Evolutionary conservation across 139 green algal genomes (phyloP).

Genomic region (Haematococcus lacustris): DNA sequence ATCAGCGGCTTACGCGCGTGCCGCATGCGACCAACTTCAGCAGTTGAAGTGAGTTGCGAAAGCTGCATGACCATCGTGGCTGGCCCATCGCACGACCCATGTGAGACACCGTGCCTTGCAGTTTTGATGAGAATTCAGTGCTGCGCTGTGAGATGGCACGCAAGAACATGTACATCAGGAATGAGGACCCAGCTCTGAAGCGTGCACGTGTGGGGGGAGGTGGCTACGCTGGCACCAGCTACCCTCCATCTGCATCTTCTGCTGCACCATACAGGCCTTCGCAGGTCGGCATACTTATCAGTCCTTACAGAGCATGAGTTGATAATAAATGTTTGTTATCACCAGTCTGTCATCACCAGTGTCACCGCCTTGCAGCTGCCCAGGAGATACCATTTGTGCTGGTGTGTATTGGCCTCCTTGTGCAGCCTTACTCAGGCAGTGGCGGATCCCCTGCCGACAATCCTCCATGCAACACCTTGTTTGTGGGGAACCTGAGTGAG

Average conservation of each 20-base stretch:
- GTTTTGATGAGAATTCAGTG: slow-evolving; percentile 58
- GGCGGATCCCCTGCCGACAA: slow-evolving; percentile 58
- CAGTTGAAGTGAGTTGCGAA: slow-evolving; percentile 21
- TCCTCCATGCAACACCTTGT: slow-evolving; percentile 88
- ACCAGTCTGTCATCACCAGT: too few species aligned
- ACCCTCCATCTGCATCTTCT: neutral
- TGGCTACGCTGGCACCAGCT: neutral
- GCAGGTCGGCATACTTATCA: too few species aligned
- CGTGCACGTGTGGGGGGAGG: slow-evolving; percentile 9
- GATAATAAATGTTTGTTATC: too few species aligned
- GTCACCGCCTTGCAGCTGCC: too few species aligned
- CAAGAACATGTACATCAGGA: slow-evolving; percentile 82
- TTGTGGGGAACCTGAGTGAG: slow-evolving; percentile 69
- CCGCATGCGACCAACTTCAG: slow-evolving; percentile 37
- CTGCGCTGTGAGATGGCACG: slow-evolving; percentile 82
- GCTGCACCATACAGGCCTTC: neutral
- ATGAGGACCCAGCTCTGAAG: slow-evolving; percentile 40
- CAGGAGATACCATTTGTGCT: too few species aligned
- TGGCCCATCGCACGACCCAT: too few species aligned
- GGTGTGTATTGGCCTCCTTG: too few species aligned
- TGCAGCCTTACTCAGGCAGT: too few species aligned
- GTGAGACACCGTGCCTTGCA: slow-evolving; percentile 32
- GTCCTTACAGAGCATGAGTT: too few species aligned
- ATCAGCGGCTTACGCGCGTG: slow-evolving; percentile 34
- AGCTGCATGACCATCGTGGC: too few species aligned